These are phyloP conservation scores for Euphrasia arctica DNA, from an alignment of 305 asterid genomes.

Conservation along the genomic window DNA sequence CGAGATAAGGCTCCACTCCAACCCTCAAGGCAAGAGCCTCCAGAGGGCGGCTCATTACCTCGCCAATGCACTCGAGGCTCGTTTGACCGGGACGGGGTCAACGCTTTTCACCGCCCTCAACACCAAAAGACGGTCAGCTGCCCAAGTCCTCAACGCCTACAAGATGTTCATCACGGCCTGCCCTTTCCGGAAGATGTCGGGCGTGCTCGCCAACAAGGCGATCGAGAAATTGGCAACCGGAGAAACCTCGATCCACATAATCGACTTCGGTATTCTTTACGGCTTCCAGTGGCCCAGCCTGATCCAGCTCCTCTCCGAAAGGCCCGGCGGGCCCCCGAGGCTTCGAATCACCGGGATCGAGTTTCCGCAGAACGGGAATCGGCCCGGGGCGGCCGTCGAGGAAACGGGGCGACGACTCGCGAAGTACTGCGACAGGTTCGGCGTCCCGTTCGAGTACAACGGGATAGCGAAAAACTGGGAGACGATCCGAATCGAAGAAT, in stretches of 20 bases:
- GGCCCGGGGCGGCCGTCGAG: constrained; percentile 46
- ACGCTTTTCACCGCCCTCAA: constrained; percentile 34
- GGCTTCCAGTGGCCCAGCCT: constrained; percentile 61
- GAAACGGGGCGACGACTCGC: constrained; percentile 44
- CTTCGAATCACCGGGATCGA: constrained; percentile 55
- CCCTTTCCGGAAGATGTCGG: constrained; percentile 46
- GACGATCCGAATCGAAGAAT: constrained; percentile 36
- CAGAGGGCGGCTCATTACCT: constrained; percentile 68
- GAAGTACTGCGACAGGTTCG: constrained; percentile 42
- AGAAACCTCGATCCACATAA: constrained; percentile 36
- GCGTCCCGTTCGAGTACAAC: constrained; percentile 44
- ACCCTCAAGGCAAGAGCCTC: constrained; percentile 58
- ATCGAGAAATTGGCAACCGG: constrained; percentile 31
- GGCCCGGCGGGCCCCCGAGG: constrained; percentile 46
- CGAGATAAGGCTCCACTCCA: constrained; percentile 50
- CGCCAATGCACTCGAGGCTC: constrained; percentile 70
- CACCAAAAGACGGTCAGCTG: constrained; percentile 43
- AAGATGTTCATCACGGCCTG: constrained; percentile 39
- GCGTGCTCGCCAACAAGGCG: constrained; percentile 38
- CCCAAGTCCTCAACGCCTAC: constrained; percentile 44
- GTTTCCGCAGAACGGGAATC: constrained; percentile 51
- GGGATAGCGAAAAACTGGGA: constrained; percentile 54
- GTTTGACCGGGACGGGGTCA: constrained; percentile 58
- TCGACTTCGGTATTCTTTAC: constrained; percentile 50
- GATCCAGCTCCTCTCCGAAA: constrained; percentile 38